Percentiles rank a stretch among this genome's conserved stretches.
These are phyloP conservation scores for Mortierella sp. DNA, from an alignment of 371 early-diverging fungal genomes.

Conservation along the genomic window DNA sequence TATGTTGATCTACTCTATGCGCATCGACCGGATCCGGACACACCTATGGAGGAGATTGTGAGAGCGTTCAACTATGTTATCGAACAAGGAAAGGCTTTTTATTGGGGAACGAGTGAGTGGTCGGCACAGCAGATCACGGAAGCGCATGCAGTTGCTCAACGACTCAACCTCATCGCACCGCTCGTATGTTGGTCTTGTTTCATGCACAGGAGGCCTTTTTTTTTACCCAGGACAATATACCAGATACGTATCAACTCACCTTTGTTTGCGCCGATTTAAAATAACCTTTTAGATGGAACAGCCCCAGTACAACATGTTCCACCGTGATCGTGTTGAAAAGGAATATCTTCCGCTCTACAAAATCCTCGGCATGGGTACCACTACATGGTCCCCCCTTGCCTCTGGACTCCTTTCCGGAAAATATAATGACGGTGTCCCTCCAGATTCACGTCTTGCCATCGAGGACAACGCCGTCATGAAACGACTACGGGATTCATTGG, in stretches of 20 bases:
- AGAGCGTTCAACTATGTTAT: slow-evolving; percentile 87
- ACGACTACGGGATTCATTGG: slow-evolving; percentile 64
- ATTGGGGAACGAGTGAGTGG: slow-evolving; percentile 92
- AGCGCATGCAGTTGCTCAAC: slow-evolving; percentile 76
- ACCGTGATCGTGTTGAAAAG: slow-evolving; percentile 80
- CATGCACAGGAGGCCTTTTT: background rate
- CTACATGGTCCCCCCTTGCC: slow-evolving; percentile 85
- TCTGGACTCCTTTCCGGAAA: slow-evolving; percentile 81
- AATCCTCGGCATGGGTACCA: slow-evolving; percentile 75
- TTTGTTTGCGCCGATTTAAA: no score
- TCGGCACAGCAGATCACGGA: slow-evolving; percentile 79
- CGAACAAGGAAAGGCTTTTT: slow-evolving; percentile 82
- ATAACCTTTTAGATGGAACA: slow-evolving; percentile 63
- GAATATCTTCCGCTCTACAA: slow-evolving; percentile 80
- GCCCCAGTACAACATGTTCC: slow-evolving; percentile 88
- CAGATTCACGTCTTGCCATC: slow-evolving; percentile 74
- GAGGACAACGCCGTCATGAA: slow-evolving; percentile 71
- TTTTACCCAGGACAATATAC: background rate
- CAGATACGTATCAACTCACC: slow-evolving; percentile 5
- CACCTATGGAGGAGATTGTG: slow-evolving; percentile 86
- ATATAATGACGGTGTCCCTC: slow-evolving; percentile 78
- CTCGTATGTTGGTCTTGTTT: slow-evolving; percentile 49
- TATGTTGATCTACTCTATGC: slow-evolving; percentile 87
- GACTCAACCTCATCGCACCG: slow-evolving; percentile 73
- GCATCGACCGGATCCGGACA: slow-evolving; percentile 77